phyloP scores from a whole-genome alignment of 106 monocot genomes.

The Allium fistulosum region DNA sequence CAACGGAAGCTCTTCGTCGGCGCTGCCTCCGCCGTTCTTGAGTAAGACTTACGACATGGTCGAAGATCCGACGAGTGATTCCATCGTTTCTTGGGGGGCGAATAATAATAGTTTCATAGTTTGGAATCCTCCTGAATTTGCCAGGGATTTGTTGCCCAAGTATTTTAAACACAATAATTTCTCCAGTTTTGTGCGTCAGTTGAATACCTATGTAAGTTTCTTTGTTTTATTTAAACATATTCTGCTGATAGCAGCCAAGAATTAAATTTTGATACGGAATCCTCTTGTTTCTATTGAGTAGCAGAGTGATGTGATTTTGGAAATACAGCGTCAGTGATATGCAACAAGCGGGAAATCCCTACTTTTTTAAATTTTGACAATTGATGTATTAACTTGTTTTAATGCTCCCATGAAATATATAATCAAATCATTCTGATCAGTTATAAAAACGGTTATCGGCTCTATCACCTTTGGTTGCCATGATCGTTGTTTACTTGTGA shows the following conservation, averaged over 20 bases:
- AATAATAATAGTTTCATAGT: conserved; percentile 14
- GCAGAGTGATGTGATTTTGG: too few species aligned
- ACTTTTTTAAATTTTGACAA: too few species aligned
- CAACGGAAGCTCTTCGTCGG: not conserved
- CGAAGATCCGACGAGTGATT: conserved; percentile 8
- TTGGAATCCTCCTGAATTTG: conserved; percentile 15
- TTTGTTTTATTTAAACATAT: not conserved
- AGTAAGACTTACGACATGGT: conserved; percentile 15
- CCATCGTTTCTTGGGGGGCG: conserved; percentile 11
- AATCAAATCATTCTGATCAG: too few species aligned
- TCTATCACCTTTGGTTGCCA: too few species aligned
- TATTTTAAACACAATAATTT: conserved; percentile 22
- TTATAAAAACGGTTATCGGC: too few species aligned
- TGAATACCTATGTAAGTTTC: conserved; percentile 17
- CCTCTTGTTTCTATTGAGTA: too few species aligned
- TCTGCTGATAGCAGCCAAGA: not conserved
- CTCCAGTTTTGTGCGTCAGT: conserved; percentile 21
- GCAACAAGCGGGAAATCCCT: too few species aligned
- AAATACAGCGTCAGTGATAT: too few species aligned
- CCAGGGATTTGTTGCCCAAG: conserved; percentile 17
- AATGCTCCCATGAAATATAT: too few species aligned
- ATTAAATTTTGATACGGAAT: too few species aligned
- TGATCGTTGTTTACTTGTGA: too few species aligned
- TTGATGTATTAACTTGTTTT: too few species aligned
- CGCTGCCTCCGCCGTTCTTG: conserved; percentile 3